Evolutionary conservation across 345 rosid genomes (phyloP), one percentile per base, ranked within the genome.

Genomic region (Erucastrum elatum): DNA sequence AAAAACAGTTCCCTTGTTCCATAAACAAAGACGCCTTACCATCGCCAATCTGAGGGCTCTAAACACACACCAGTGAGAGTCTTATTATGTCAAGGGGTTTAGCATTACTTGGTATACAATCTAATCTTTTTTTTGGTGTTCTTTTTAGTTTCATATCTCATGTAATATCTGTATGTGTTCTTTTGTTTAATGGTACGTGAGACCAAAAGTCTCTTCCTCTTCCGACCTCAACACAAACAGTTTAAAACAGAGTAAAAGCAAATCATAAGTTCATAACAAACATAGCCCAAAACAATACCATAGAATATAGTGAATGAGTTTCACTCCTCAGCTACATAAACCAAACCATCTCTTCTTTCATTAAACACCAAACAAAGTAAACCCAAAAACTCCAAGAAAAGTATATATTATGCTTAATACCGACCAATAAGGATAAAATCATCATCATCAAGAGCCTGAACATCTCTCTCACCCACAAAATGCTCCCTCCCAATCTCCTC

Each of bases 401-500:
- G 71, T 16, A 53, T 37, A 34, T 41, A 41, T 41, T 41, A 53
- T 11, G 29, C 84, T 46, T 91, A 91, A 83, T 93, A 91, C 63
- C 96, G 84, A 25, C 88, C 90, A 0, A 93, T 75, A 80, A 90
- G 83, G 77, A 91, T 84, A 76, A 95, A 93, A 59, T 93, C 93
- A 0, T 90, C 87, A 0, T 93, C 97, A n/a, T 90, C 97, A 10
- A 91, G 90, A 68, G 89, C 92, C 75, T 73, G 87, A 63, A 91
- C 97, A 62, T 90, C 93, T 80, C 84, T 80, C 30, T 89, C 87
- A 35, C 98, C 99, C 0, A 95, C 96, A 77, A 95, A 93, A 78
- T 87, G 78, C 81, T 91, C 88, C 21, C 94, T 77, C 9, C 98
- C 99, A 15, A 93, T 87, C 74, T 81, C 77, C 68, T 86, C 75